Base-by-base conservation (phyloP, 352 stramenopile genomes). In the Pythium rhizo-oryzae region DNA sequence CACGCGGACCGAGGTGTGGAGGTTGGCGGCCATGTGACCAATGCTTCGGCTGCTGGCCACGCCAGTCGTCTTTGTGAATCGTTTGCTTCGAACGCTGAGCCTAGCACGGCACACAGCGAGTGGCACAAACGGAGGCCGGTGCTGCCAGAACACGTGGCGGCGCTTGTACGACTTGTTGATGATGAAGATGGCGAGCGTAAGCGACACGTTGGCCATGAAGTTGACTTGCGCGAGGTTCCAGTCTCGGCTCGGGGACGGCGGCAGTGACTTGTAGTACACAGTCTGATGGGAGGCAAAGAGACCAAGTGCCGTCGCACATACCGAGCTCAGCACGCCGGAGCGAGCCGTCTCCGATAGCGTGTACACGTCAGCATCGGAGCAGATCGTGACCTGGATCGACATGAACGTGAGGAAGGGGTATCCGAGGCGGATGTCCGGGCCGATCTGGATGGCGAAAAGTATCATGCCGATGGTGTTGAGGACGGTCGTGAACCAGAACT, bases 91-190 rank as follows among this genome's bases (percentile, higher is more conserved):
- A 11, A 63, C 53, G 4, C 33, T 49, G 11, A 69, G 43, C 46
- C 58, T 59, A 1, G 62, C 62, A 16, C 54, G 52, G n/a, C 53
- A 62, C 6, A 69, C 62, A 8, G 62, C 62, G 25, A 69, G 62
- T 2, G 62, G 62, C 3, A 69, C 54, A 21, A 52, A 62, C 23
- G 54, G 53, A 21, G n/a, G 47, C 18, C 25, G 5, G 18, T 65
- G 46, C 43, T 64, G 8, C 55, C 30, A 54, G 46, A 70, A 70
- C 24, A 70, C 64, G 11, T 55, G 37, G 4, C 65, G 49, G 8
- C 65, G 57, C 52, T 72, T 72, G 65, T 67, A 72, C 21, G 59
- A 58, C 30, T 72, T 72, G 59, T 72, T 72, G 58, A 64, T 59
- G 51, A 72, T 63, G 24, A 72, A 72, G 23, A 67, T 67, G 0